Base-by-base conservation (phyloP, 768 basidiomycete species). In the Xanthoconium purpureum region DNA sequence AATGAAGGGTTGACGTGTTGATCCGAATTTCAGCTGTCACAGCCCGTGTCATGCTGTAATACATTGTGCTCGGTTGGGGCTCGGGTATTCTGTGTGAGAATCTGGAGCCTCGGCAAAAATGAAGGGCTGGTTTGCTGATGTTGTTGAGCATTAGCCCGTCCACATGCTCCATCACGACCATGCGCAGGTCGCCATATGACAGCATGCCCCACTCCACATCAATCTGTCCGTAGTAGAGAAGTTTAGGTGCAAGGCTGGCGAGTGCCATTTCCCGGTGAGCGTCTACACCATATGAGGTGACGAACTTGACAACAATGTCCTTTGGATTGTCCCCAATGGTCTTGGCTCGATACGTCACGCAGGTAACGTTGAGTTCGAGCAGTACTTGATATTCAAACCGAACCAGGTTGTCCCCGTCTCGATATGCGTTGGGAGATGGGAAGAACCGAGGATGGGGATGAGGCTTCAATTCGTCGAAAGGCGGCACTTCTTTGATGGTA, bases 221-320 rank as follows among this genome's bases (percentile, higher is more conserved):
- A 42, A 71, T 51, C 9, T 28, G 40, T 32, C 72, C 71, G 28
- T 54, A 68, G 58, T 75, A 75, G 8, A 65, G 52, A 33, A 78
- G 65, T 43, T 58, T 14, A 2, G 74, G 74, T 14, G 73, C 72
- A 8, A 66, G 54, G 5, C 58, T 54, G 15, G 52, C 14, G 1
- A 50, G 32, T 3, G 74, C 74, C 50, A 79, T 69, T 17, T 66
- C 47, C 32, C 55, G 33, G 54, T 78, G 77, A 1, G 63, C 72
- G 7, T 63, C 66, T 4, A 20, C 54, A 29, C 72, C 65, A 56
- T 77, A 78, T 7, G 63, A 55, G 17, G 61, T 58, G 42, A 70
- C 72, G 44, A 78, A 78, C 55, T 77, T 78, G 51, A 78, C 68
- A 2, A 76, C 69, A 12, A 75, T 54, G 20, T 58, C 53, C 40